Evolutionary conservation across 1,139 yeast genomes (phyloP).

Genomic region (Hemisphaericaspora subhashii): DNA sequence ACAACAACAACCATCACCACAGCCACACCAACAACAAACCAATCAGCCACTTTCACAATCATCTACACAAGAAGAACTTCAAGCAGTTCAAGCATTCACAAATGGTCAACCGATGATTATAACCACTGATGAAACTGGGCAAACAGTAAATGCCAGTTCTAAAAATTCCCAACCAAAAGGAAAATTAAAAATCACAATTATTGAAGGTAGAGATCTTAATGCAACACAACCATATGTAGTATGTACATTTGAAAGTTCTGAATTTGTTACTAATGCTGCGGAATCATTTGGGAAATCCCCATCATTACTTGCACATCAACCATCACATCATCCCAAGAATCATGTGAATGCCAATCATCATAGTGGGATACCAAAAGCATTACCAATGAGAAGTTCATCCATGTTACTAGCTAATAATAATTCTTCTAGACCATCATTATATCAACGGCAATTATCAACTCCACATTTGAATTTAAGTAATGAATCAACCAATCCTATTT

Average conservation of each 20-base stretch:
- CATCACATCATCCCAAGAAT: slow-evolving; percentile 11
- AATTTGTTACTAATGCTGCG: slow-evolving; percentile 82
- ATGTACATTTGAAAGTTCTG: slow-evolving; percentile 90
- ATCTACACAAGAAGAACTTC: slow-evolving; percentile 8
- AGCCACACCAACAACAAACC: slow-evolving; percentile 12
- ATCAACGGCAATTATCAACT: slow-evolving; percentile 66
- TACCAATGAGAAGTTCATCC: slow-evolving; percentile 17
- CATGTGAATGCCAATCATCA: slow-evolving; percentile 16
- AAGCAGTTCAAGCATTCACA: slow-evolving; percentile 16
- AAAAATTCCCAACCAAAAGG: slow-evolving; percentile 57
- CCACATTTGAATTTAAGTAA: slow-evolving; percentile 48
- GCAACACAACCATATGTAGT: slow-evolving; percentile 83
- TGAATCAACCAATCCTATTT: slow-evolving; percentile 59
- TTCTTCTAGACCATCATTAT: slow-evolving; percentile 43
- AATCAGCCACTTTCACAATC: slow-evolving; percentile 5
- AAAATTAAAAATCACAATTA: slow-evolving; percentile 73
- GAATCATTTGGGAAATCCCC: slow-evolving; percentile 55
- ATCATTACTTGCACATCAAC: slow-evolving; percentile 9
- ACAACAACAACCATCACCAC: slow-evolving; percentile 21
- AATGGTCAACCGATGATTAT: slow-evolving; percentile 38
- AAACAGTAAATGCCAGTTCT: slow-evolving; percentile 16
- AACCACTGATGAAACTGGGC: slow-evolving; percentile 50
- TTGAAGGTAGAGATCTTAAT: slow-evolving; percentile 67
- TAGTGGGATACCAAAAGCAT: slow-evolving; percentile 16
- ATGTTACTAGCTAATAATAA: neutral